Conservation (phyloP, 2,329 filamentous ascomycete species). For the Scorias spongiosa region DNA sequence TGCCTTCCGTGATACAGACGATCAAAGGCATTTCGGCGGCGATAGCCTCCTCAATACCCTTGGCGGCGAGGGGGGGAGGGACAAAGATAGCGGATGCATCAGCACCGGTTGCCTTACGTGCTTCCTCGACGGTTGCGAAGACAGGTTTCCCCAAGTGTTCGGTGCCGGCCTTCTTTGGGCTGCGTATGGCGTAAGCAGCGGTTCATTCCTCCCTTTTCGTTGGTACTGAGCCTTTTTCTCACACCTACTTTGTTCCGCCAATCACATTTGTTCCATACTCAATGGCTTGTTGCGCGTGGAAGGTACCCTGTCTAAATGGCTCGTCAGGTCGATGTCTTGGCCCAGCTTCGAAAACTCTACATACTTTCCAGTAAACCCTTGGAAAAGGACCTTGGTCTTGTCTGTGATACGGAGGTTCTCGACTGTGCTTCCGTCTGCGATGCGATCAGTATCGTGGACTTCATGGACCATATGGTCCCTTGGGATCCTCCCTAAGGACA, state of each 20-base stretch:
- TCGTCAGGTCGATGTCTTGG: background rate
- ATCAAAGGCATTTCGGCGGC: conserved; percentile 83
- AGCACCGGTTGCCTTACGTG: conserved; percentile 78
- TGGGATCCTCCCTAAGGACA: background rate
- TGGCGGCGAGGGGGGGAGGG: conserved; percentile 83
- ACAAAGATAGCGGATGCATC: conserved; percentile 92
- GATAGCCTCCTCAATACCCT: conserved; percentile 93
- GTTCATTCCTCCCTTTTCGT: too few species aligned
- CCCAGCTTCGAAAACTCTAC: conserved; percentile 42
- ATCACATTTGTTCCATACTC: conserved; percentile 98
- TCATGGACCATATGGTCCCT: too few species aligned
- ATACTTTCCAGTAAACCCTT: conserved; percentile 94
- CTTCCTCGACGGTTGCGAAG: conserved; percentile 78
- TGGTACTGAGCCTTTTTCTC: too few species aligned
- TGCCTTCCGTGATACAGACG: conserved; percentile 96
- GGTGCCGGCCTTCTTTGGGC: conserved; percentile 87
- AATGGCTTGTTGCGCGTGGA: conserved; percentile 95
- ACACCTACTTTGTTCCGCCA: conserved; percentile 63
- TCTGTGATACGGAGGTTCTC: conserved; percentile 77
- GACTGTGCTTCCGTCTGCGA: conserved; percentile 19
- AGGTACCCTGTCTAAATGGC: conserved; percentile 40
- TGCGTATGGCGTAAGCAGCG: background rate
- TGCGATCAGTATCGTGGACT: too few species aligned
- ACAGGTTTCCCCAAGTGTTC: conserved; percentile 85
- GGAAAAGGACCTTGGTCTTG: conserved; percentile 89